Base-by-base conservation (phyloP, 192 early-diverging fungal genomes). In the Funneliformis mosseae region DNA sequence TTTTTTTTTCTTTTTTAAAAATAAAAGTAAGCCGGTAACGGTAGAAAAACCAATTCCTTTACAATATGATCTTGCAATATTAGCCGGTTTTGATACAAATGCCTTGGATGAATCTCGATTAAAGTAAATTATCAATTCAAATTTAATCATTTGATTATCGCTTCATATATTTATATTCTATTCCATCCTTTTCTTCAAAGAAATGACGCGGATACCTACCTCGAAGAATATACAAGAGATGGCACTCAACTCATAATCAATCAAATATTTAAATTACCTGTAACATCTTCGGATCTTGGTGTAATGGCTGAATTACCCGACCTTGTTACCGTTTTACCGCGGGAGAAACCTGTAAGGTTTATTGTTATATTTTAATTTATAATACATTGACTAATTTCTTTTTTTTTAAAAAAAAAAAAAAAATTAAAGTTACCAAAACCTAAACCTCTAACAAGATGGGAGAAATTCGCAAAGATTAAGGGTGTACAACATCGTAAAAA, bases 401-500 rank as follows among this genome's bases (percentile, higher is more conserved):
- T 23, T 39, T 21, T 28, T 59, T 66, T 12, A 67, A 80, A 60
- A 64, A 87, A 39, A 2, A 33, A 33, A 33, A 33, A 2, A 33
- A 33, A 33, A 33, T 33, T 2, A 0, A 18, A 79, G 78, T 80
- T 97, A 25, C 98, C 98, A 46, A 95, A 96, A 86, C 91, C 90
- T 43, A 96, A 96, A 83, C 89, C 94, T 14, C 83, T 91, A 87
- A 99, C 98, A 12, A 93, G 96, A 79, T 99, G 98, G 98, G 97
- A 99, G 86, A 95, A 94, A 90, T 99, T 99, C 87, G 98, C 98
- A 70, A 93, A 95, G 83, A 87, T 88, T 84, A 99, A 99, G 87
- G 96, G 96, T 18, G 98, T 99, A 84, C 89, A 92, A 84, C 93
- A 93, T 68, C 84, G 83, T 80, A 97, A 98, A 86, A 94, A 94